Evolutionary conservation across 1,139 yeast genomes (phyloP).

Genomic region (Suhomyces bribrorum): DNA sequence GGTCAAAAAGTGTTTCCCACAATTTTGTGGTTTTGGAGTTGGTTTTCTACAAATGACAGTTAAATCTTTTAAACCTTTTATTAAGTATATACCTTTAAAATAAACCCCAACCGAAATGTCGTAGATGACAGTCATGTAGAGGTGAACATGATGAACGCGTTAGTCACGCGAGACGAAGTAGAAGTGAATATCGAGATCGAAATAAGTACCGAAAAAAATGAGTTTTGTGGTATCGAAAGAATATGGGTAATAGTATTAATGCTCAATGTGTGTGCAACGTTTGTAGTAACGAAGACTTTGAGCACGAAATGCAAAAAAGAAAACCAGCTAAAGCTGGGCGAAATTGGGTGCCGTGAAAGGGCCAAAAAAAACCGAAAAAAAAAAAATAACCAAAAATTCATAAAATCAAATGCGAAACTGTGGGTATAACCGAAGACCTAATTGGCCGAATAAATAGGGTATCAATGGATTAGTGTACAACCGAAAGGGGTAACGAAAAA

Average conservation of each 20-base stretch:
- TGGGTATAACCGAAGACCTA: not conserved
- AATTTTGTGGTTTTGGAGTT: too few relatives aligned
- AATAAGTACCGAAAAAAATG: not conserved
- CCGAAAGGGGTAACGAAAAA: conserved; percentile 9
- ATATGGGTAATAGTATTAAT: not conserved
- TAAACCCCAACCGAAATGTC: conserved; percentile 2
- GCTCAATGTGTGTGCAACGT: too few relatives aligned
- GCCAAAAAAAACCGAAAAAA: conserved; percentile 1
- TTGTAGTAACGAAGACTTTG: not conserved
- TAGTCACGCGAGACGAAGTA: not conserved
- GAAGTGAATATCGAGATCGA: not conserved
- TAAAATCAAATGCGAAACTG: not conserved
- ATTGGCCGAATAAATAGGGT: conserved; percentile 5
- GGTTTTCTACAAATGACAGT: not conserved
- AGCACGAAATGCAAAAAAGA: conserved; percentile 1
- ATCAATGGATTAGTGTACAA: conserved; percentile 11
- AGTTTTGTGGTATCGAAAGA: not conserved
- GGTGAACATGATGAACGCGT: not conserved
- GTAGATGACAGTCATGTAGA: not conserved
- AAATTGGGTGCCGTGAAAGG: not conserved
- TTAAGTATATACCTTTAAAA: not conserved
- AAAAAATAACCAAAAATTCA: not conserved
- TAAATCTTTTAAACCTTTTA: not conserved
- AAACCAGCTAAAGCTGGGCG: conserved; percentile 3
- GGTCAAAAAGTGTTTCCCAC: too few relatives aligned